Evolutionary conservation across 2,329 filamentous ascomycete genomes (phyloP), one percentile per base, ranked within the genome.

Genomic region (Alternaria metachromatica): DNA sequence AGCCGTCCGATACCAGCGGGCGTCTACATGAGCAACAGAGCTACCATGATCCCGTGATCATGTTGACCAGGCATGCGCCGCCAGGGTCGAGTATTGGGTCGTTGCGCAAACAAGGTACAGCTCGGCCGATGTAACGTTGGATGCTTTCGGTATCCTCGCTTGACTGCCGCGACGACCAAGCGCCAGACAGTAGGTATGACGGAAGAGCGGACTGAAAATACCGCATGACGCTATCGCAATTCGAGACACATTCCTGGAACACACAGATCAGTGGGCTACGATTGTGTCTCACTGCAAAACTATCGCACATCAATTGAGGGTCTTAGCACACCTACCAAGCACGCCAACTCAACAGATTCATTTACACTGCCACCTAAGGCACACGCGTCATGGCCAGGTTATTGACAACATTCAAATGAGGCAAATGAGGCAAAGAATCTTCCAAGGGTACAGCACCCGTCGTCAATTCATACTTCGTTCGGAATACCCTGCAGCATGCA

Each of bases 1-100:
- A 67, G 66, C 59, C 61, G 61, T 44, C 68, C 66, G 55, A 33
- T 9, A 15, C 51, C 58, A 66, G 55, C 58, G 43, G 61, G 53
- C 48, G 54, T 60, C 50, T 23, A 30, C 62, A 53, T 58, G 28
- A 26, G 46, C 33, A 30, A 49, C 46, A 44, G 6, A 37, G 12
- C 46, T 49, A 13, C 13, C 20, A 23, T 56, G 20, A 20, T 56
- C 62, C 37, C 43, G 45, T 55, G 45, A 62, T 25, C 13, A n/a
- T 46, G 7, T 11, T 41, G n/a, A 20, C 44, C 18, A 15, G 21
- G 57, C 37, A 20, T 26, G 53, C 58, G 59, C 49, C 51, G 54
- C 50, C 41, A 56, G 55, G 43, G 49, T 59, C 62, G 50, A 61
- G 44, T 65, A 45, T 51, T 58, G 59, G 25, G 30, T n/a, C 18